Base-by-base conservation (phyloP, 23 red algal genomes). In the Pyropia haitanensis region DNA sequence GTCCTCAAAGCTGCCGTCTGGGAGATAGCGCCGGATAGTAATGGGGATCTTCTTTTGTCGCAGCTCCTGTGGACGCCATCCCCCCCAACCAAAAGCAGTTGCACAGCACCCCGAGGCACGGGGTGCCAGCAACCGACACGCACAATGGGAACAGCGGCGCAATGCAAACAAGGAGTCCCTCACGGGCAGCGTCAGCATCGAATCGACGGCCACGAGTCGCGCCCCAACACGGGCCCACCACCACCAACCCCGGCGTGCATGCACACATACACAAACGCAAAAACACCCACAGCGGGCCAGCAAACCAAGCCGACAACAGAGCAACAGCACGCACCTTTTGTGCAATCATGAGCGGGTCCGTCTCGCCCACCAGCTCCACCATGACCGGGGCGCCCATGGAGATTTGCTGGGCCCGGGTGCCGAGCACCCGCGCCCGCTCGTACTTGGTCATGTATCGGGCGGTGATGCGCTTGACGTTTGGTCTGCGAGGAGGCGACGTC, bases 31-130 rank as follows among this genome's bases (percentile, higher is more conserved):
- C 29, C 94, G 75, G 44, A 98, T 88, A 16, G 79, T 98, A 61
- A 98, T 90, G 18, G 94, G 94, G 39, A 98, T 91, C 56, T 90
- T 98, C 73, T 88, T 89, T 20, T 83, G 86, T n/a, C 83, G 72
- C 18, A 98, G 71, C 73, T 98, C 94, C 61, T 84, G 49, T 46
- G 10, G 8, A 46, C 39, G 39, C 39, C 39, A 46, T 12, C 39
- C 39, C 39, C 39, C 39, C 39, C 2, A 3, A 46, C 39, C 39
- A 46, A 46, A 1, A 13, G 13, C 39, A 46, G 39, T 9, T 1
- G 7, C 39, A 46, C 39, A 46, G 39, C 4, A 46, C 10, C 10
- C 39, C 39, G 39, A 46, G 8, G 39, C 7, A 46, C 8, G 10
- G 13, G 4, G 13, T 12, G 39, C 39, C 39, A 46, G 13, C 39